Evolutionary conservation across 2,329 filamentous ascomycete genomes (phyloP).

Genomic region (Xylaria sp.): DNA sequence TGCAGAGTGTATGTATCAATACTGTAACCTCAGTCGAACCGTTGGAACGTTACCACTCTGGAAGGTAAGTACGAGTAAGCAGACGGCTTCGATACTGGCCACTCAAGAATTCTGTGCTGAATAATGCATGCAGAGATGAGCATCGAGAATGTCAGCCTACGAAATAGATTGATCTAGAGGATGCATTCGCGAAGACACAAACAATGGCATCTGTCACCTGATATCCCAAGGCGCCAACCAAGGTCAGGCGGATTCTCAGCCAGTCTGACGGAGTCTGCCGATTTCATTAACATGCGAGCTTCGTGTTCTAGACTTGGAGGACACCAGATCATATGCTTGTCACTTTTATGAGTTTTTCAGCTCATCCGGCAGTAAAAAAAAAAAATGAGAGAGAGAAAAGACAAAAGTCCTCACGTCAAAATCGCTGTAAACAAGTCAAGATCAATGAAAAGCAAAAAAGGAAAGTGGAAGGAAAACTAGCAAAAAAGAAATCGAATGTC

Average conservation of each 20-base stretch:
- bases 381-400: no score
- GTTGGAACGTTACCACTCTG: background rate
- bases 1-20: background rate
- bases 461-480: background rate
- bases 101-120: no score
- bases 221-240: background rate
- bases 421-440: background rate
- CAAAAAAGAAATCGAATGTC: background rate
- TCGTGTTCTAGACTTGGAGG: no score
- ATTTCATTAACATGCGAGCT: no score
- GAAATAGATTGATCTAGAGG: background rate
- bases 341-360: no score
- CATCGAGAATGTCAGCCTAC: background rate
- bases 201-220: background rate
- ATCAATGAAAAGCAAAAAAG: background rate
- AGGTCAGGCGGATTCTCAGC: background rate
- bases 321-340: no score
- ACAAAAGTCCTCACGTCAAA: no score
- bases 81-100: no score
- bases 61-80: background rate
- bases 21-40: conserved; percentile 6
- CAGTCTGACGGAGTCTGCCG: no score
- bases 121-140: background rate
- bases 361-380: no score
- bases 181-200: background rate